Evolutionary conservation across 2,329 filamentous ascomycete genomes (phyloP).

Genomic region (Lasiodiplodia sp.): DNA sequence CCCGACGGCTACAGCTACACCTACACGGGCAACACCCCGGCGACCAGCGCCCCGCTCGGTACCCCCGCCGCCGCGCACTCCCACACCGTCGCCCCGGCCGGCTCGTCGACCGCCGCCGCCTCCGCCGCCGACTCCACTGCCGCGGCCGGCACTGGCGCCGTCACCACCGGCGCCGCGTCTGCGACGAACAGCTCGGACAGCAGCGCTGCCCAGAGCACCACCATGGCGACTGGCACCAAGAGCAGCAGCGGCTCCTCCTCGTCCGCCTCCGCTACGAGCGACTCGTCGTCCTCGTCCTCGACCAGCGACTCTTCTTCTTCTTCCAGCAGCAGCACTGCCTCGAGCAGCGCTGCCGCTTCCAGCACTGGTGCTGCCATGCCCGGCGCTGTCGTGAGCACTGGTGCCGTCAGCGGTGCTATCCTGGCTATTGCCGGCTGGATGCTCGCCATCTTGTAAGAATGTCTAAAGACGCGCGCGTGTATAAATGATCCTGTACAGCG

Average conservation of each 20-base stretch:
- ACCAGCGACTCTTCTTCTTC: not conserved
- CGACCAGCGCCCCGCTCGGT: not conserved
- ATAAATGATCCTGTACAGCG: not conserved
- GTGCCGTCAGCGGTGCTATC: conserved; percentile 5
- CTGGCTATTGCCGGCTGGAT: conserved; percentile 26
- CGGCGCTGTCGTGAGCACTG: conserved; percentile 1
- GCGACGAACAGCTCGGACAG: conserved; percentile 2
- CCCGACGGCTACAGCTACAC: conserved; percentile 27
- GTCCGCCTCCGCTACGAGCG: conserved; percentile 6
- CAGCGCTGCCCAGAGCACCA: not conserved
- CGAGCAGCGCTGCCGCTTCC: not conserved
- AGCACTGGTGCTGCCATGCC: conserved; percentile 11
- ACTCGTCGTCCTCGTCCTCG: not conserved
- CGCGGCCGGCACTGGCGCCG: conserved; percentile 4
- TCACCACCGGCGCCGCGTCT: not conserved
- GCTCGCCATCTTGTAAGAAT: conserved; percentile 25
- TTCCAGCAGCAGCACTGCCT: not conserved
- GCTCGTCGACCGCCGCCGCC: conserved; percentile 1
- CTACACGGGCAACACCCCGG: not conserved
- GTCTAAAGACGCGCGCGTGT: not conserved
- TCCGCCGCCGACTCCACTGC: conserved; percentile 9
- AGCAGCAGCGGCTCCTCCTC: conserved; percentile 7
- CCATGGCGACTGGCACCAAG: conserved; percentile 7
- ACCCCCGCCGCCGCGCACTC: not conserved
- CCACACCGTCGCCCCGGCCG: not conserved